Evolutionary conservation across 805 yeast genomes (phyloP).

Genomic region (Debaryomyces maramus): DNA sequence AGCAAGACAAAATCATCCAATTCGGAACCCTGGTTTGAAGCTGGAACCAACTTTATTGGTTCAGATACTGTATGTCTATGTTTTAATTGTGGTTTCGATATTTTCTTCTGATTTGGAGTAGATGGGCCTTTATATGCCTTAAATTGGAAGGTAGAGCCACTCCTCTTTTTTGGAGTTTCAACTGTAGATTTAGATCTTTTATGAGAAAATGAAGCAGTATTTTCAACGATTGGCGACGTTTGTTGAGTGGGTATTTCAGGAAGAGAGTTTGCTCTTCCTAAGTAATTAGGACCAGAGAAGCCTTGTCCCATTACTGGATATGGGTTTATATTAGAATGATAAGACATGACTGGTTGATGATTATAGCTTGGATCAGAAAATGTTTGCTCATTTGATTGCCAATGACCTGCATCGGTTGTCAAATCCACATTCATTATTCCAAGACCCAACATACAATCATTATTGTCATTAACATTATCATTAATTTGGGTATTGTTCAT

Average conservation of each 20-base stretch:
- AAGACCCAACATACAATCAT: slow-evolving; percentile 23
- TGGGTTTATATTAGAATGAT: background rate
- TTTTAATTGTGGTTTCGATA: slow-evolving; percentile 17
- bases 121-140: slow-evolving; percentile 32
- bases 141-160: slow-evolving; percentile 19
- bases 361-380: background rate
- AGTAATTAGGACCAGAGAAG: background rate
- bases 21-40: slow-evolving; percentile 7
- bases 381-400: background rate
- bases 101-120: slow-evolving; percentile 10
- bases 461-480: slow-evolving; percentile 9
- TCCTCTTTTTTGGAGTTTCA: slow-evolving; percentile 11
- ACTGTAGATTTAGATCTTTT: slow-evolving; percentile 30
- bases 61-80: slow-evolving; percentile 28
- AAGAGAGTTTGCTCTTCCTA: background rate
- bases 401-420: slow-evolving; percentile 4
- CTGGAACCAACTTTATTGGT: slow-evolving; percentile 1
- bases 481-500: background rate
- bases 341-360: background rate
- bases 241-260: background rate
- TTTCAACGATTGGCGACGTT: no score
- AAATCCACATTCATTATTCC: slow-evolving; percentile 29
- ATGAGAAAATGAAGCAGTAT: slow-evolving; percentile 9
- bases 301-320: background rate
- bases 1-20: slow-evolving; percentile 32